Evolutionary conservation across 108 stramenopile species (phyloP), one percentile per base, ranked within the genome.

Genomic region (Skeletonema potamos): DNA sequence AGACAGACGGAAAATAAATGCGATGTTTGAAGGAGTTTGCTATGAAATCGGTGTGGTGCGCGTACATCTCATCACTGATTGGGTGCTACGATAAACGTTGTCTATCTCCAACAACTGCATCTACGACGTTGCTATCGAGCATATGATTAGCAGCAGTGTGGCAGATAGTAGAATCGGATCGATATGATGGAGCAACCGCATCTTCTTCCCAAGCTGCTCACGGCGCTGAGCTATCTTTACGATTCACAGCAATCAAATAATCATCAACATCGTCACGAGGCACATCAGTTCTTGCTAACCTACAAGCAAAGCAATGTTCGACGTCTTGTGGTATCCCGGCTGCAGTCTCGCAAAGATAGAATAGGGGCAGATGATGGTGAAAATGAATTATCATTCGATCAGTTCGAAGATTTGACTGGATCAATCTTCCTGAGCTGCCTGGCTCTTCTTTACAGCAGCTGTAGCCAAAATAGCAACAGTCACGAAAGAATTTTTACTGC

Each of bases 271-370:
- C 66, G 65, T 1, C 58, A 67, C 10, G 70, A 88, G 59, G 92
- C 89, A 13, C 90, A 94, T 67, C 78, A 87, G 4, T 91, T 81
- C 62, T 66, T 91, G 7, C 68, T 91, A 46, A 58, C 72, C 17
- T 78, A 87, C 48, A 89, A 91, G 67, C 72, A 83, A 12, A 73
- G 86, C 12, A 94, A 94, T 64, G 63, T 82, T 1, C 72, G 87
- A 6, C 89, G 92, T 17, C 70, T 62, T 24, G 74, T 86, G 46
- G 33, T 18, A 15, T 74, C 72, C 4, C 12, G 62, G 41, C n/a
- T 70, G 30, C 74, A 76, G 34, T 74, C 72, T 8, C 26, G 33
- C 12, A 70, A 65, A 55, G 79, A 81, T 59, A 22, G 58, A 33
- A 34, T 1, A 28, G 56, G 18, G 3, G 17, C n/a, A 17, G 43